Base-by-base conservation (phyloP, 129 eudicot species). In the Heracleum sosnowskyi region DNA sequence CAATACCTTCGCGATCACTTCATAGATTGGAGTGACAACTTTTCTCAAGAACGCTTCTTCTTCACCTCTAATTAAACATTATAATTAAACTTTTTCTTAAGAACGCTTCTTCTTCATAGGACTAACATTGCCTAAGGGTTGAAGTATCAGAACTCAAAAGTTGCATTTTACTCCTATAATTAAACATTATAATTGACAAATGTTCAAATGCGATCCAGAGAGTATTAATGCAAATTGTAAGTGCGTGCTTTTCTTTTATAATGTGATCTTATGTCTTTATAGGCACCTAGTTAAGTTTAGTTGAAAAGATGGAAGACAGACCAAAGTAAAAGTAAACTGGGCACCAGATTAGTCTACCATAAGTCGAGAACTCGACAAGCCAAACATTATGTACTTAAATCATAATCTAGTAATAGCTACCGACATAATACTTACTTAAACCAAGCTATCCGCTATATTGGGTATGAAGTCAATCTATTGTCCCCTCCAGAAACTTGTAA, bases 51-150 rank as follows among this genome's bases (percentile, higher is more conserved):
- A 96, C 69, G 97, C 95, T 83, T 96, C 99, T 81, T 96, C 97
- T 31, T 92, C 97, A 73, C 99, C 99, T 73, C 99, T 97, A 77
- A n/a, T n/a, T 96, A 96, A 79, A 96, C 97, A 84, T 90, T 90
- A n/a, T n/a, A n/a, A n/a, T n/a, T n/a, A n/a, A n/a, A n/a, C n/a
- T n/a, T n/a, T n/a, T n/a, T n/a, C n/a, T n/a, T n/a, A n/a, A n/a
- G n/a, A n/a, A n/a, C n/a, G n/a, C 88, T 95, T 97, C 36, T 97
- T 97, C 0, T 97, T 95, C 92, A 86, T 88, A 62, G 97, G 96
- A 79, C 99, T 96, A 31, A 96, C 97, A 84, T 90, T 96, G 72
- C 99, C 99, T 39, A 10, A n/a, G 31, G 6, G 8, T 9, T n/a
- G 44, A 35, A 6, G 71, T 35, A 70, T 4, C 26, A 5, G 26